Evolutionary conservation across 1,284 basidiomycete genomes (phyloP), one percentile per base, ranked within the genome.

Genomic region (Wolfiporia cocos): DNA sequence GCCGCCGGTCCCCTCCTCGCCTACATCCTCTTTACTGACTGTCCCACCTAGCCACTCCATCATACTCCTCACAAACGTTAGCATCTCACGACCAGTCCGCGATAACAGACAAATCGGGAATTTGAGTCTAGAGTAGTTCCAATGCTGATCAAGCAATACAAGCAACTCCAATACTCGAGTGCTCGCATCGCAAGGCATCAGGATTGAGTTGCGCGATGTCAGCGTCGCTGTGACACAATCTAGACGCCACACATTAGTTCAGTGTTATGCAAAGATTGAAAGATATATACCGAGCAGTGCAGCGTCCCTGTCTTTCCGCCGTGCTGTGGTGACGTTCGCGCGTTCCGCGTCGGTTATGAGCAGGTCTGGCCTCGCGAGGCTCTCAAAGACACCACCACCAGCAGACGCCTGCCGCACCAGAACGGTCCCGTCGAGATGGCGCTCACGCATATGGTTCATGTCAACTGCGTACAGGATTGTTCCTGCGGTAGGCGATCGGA

Each of bases 41-140:
- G 90, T 91, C 6, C 92, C 92, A 12, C 94, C 92, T 55, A 98
- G 83, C 94, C 95, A 99, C 62, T 98, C 96, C 79, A 98, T 95
- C 83, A 99, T 88, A 70, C 91, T 95, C 43, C 93, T 72, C 14
- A 96, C 91, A 55, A 95, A 93, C 2, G 90, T 88, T 29, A 98
- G 69, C 81, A 98, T 95, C 63, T 99, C 95, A 49, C 86, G 81
- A 2, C 88, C 93, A 1, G 92, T 95, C 24, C 84, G 76, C 45
- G 89, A 91, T 34, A 99, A 77, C 15, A 99, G 76, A 59, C 95
- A 99, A 23, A 99, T 86, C 0, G 95, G 94, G 57, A 75, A 83
- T 55, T 76, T 76, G 20, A 89, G 76, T 38, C 81, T 78, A 5
- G 74, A 88, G 64, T 82, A 98, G 39, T 86, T 87, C 96, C 96